Percentiles rank a stretch among this genome's conserved stretches.
phyloP scores from a whole-genome alignment of 2,329 filamentous ascomycete species.

The Diplodia seriata region DNA sequence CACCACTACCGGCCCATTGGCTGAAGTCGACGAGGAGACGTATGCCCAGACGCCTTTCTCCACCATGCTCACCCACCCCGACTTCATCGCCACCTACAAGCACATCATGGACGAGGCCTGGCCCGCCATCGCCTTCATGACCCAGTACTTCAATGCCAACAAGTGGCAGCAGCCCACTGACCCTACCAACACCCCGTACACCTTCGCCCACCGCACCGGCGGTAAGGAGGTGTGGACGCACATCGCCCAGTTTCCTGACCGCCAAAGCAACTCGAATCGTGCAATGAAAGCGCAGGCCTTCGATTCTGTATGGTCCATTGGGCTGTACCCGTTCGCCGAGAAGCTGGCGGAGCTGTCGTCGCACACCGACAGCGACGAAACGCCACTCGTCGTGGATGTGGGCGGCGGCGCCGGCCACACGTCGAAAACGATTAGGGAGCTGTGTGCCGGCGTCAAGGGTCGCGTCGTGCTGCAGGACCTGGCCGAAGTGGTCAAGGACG shows the following conservation, averaged over 20 bases:
- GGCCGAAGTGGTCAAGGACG: constrained; percentile 41
- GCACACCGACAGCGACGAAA: background rate
- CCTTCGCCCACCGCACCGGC: constrained; percentile 30
- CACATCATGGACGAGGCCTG: constrained; percentile 18
- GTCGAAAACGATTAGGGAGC: constrained; percentile 42
- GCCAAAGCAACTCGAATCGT: constrained; percentile 19
- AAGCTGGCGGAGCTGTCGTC: background rate
- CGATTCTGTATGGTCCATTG: constrained; percentile 22
- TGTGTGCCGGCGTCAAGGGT: constrained; percentile 44
- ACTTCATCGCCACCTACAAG: constrained; percentile 17
- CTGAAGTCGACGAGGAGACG: constrained; percentile 23
- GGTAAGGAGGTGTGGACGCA: constrained; percentile 10
- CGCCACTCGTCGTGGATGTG: constrained; percentile 50
- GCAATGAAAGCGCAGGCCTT: constrained; percentile 17
- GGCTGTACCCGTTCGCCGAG: constrained; percentile 22
- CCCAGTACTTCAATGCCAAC: constrained; percentile 22
- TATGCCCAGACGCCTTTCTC: constrained; percentile 31
- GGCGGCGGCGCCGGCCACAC: constrained; percentile 52
- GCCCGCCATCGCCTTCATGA: constrained; percentile 9
- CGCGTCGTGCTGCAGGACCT: constrained; percentile 53
- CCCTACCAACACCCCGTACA: constrained; percentile 27
- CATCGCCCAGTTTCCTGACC: constrained; percentile 20
- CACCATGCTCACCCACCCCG: constrained; percentile 15
- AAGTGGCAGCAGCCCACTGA: constrained; percentile 27
- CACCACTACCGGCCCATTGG: constrained; percentile 12